Evolutionary conservation across 345 rosid species (phyloP).

Genomic region (Erucastrum elatum): DNA sequence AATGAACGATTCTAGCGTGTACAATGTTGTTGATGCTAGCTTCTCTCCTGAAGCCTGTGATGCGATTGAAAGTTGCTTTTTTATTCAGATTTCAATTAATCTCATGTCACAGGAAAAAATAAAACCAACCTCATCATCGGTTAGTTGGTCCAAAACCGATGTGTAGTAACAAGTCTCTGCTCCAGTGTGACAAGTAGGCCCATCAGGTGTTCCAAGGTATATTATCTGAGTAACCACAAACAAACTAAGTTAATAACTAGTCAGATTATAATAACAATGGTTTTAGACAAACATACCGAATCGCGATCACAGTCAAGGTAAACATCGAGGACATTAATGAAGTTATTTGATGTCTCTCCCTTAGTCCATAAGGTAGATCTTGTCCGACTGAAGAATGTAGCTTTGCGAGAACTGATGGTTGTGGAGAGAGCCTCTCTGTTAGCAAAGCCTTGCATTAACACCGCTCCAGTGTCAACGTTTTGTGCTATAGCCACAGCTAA

Average conservation of each 20-base stretch:
- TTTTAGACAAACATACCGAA: slow-evolving; percentile 54
- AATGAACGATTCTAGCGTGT: slow-evolving; percentile 68
- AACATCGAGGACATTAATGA: slow-evolving; percentile 70
- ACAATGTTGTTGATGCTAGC: slow-evolving; percentile 63
- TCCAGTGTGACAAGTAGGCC: slow-evolving; percentile 96
- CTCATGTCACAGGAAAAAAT: not conserved
- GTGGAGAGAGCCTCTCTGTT: slow-evolving; percentile 75
- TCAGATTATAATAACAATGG: not conserved
- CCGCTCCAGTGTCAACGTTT: slow-evolving; percentile 82
- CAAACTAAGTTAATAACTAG: not conserved
- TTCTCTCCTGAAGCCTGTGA: slow-evolving; percentile 55
- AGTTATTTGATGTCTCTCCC: slow-evolving; percentile 92
- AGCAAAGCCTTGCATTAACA: slow-evolving; percentile 94
- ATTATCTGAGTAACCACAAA: slow-evolving; percentile 58
- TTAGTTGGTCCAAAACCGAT: slow-evolving; percentile 49
- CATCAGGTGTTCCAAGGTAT: slow-evolving; percentile 89
- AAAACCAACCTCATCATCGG: slow-evolving; percentile 50
- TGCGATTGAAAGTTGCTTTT: not conserved
- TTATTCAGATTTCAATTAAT: not conserved
- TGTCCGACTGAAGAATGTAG: slow-evolving; percentile 90
- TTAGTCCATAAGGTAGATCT: slow-evolving; percentile 87
- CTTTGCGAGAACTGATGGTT: slow-evolving; percentile 71
- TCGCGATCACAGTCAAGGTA: slow-evolving; percentile 83
- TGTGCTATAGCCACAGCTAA: slow-evolving; percentile 95
- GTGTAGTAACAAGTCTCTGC: slow-evolving; percentile 84